Evolutionary conservation across 306 rosid genomes (phyloP).

Genomic region (Cucumis cinereus): DNA sequence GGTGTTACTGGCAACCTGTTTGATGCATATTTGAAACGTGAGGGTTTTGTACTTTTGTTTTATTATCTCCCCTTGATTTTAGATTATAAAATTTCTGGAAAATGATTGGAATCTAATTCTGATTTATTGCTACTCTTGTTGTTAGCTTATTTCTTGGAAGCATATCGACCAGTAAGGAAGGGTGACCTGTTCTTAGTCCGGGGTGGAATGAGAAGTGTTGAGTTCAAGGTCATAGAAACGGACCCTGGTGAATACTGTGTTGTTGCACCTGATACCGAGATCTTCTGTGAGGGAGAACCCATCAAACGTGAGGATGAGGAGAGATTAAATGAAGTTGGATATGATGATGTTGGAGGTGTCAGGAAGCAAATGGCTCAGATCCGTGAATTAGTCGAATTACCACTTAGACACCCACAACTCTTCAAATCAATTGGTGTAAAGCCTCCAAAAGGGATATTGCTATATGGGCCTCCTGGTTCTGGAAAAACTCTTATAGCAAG

Average conservation of each 20-base stretch:
- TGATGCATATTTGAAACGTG: slow-evolving; percentile 58
- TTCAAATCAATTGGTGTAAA: slow-evolving; percentile 61
- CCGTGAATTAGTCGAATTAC: slow-evolving; percentile 60
- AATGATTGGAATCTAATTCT: not conserved
- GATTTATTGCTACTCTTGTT: slow-evolving; percentile 6
- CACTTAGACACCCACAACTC: slow-evolving; percentile 67
- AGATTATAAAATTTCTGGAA: not conserved
- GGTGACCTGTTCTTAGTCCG: slow-evolving; percentile 53
- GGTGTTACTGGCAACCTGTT: slow-evolving; percentile 56
- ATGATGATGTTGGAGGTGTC: slow-evolving; percentile 71
- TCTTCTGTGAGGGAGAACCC: slow-evolving; percentile 60
- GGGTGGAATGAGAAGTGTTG: slow-evolving; percentile 53
- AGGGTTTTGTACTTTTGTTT: slow-evolving; percentile 11
- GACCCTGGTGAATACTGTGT: slow-evolving; percentile 52
- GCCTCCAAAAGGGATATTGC: slow-evolving; percentile 64
- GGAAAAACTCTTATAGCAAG: slow-evolving; percentile 56
- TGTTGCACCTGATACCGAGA: slow-evolving; percentile 56
- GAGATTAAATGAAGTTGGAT: slow-evolving; percentile 44
- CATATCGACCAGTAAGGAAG: slow-evolving; percentile 46
- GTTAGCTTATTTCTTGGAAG: slow-evolving; percentile 42
- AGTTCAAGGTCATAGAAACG: slow-evolving; percentile 47
- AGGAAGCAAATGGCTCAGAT: slow-evolving; percentile 76
- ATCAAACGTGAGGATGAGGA: slow-evolving; percentile 58
- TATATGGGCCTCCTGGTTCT: slow-evolving; percentile 67
- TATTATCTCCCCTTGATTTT: not conserved